phyloP scores from a whole-genome alignment of 23 red algal species.

The Cyanidiococcus yangmingshanensis region DNA sequence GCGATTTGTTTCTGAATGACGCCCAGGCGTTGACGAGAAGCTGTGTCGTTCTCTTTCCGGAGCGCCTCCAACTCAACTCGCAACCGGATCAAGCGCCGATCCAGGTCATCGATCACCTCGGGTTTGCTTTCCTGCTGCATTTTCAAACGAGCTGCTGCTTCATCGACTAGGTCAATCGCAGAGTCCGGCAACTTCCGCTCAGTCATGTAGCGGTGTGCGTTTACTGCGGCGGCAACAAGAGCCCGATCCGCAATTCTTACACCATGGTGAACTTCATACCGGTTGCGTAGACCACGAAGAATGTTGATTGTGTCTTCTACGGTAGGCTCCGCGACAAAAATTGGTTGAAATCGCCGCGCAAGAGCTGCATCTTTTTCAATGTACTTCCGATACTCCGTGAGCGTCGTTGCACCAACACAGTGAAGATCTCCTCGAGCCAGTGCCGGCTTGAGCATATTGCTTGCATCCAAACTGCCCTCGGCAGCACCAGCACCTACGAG shows the following conservation, averaged over 20 bases:
- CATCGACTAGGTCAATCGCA: conserved; percentile 54
- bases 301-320: conserved; percentile 49
- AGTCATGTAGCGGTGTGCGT: conserved; percentile 40
- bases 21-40: neutral
- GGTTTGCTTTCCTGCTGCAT: conserved; percentile 39
- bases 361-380: conserved; percentile 62
- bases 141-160: conserved; percentile 34
- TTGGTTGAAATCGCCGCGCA: conserved; percentile 45
- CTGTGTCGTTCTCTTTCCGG: conserved; percentile 27
- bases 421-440: conserved; percentile 50
- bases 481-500: conserved; percentile 54
- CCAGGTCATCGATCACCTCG: conserved; percentile 41
- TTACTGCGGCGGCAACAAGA: conserved; percentile 34
- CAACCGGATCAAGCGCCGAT: conserved; percentile 29
- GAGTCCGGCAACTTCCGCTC: conserved; percentile 47
- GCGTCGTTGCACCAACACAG: conserved; percentile 52
- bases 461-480: conserved; percentile 37
- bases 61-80: conserved; percentile 39
- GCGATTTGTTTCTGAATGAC: neutral
- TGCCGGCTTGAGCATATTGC: conserved; percentile 51
- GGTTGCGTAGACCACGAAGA: conserved; percentile 27
- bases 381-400: conserved; percentile 53
- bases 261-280: conserved; percentile 48
- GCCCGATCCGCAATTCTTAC: conserved; percentile 40
- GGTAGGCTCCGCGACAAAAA: conserved; percentile 38